Percentiles rank a stretch among this genome's conserved stretches.
Evolutionary conservation across 2,329 filamentous ascomycete species (phyloP).

Genomic region (Erysiphe pulchra): DNA sequence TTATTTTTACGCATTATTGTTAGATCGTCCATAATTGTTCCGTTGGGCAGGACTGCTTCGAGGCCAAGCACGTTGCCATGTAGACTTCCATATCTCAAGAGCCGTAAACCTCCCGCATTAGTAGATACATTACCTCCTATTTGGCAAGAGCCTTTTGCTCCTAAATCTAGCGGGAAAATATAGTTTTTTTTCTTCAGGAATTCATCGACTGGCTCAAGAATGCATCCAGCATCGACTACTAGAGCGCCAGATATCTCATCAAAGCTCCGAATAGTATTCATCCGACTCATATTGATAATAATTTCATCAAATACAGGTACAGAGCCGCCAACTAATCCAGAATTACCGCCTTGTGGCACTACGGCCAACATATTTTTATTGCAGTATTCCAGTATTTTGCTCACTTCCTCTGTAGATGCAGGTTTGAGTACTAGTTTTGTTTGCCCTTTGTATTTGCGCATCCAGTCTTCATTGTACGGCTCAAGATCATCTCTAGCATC

Average conservation of each 20-base stretch:
- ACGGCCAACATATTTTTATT: constrained; percentile 81
- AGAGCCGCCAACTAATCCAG: constrained; percentile 80
- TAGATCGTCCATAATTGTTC: constrained; percentile 75
- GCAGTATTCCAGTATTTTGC: constrained; percentile 78
- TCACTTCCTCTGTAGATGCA: constrained; percentile 62
- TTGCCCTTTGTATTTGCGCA: constrained; percentile 93
- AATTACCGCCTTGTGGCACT: constrained; percentile 92
- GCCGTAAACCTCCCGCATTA: constrained; percentile 74
- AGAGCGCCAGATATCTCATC: constrained; percentile 80
- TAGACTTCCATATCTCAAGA: constrained; percentile 79
- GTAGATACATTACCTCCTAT: constrained; percentile 90
- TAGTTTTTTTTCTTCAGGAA: constrained; percentile 61
- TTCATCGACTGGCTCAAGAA: constrained; percentile 71
- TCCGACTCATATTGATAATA: constrained; percentile 66
- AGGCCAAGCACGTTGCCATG: constrained; percentile 83
- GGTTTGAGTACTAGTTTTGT: constrained; percentile 72
- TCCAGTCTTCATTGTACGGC: constrained; percentile 92
- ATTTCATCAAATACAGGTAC: constrained; percentile 98
- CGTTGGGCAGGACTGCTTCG: constrained; percentile 81
- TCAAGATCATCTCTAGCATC: constrained; percentile 61
- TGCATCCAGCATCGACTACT: constrained; percentile 72
- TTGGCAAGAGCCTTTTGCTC: constrained; percentile 90
- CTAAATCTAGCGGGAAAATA: constrained; percentile 91
- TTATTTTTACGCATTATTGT: constrained; percentile 89
- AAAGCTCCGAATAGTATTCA: constrained; percentile 80